Base-by-base conservation (phyloP, 768 basidiomycete species). In the Mycena maculata region DNA sequence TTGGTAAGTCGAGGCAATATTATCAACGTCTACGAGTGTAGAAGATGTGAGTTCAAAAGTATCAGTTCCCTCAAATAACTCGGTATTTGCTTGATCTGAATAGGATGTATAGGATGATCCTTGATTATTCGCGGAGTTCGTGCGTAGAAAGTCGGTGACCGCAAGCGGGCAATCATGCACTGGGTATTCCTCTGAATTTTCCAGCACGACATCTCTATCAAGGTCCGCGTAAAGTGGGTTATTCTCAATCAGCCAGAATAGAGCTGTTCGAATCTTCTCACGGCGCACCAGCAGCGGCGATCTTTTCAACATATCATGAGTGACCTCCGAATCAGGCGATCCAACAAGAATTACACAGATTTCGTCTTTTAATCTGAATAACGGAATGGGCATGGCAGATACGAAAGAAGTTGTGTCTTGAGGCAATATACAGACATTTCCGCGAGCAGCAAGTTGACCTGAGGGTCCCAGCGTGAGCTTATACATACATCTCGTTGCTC, bases 341-440 rank as follows among this genome's bases (percentile, higher is more conserved):
- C 69, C 68, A 39, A 74, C 73, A 15, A 74, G 61, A 49, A 74
- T 68, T 2, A 74, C 63, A 68, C 56, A 72, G 22, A 74, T 69
- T 45, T 72, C 72, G 33, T 69, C 71, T 23, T 33, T 39, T 1
- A 74, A 31, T 23, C 33, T 15, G n/a, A n/a, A n/a, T n/a, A n/a
- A n/a, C n/a, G n/a, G n/a, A n/a, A n/a, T n/a, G n/a, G n/a, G n/a
- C n/a, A 72, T 57, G 28, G 50, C 42, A 22, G 23, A 41, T 3
- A 44, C 2, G 13, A 74, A 39, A 20, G 65, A 48, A 8, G 25
- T n/a, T 8, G 72, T 55, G 36, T 72, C 64, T 45, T 74, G 73
- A 11, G 73, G 69, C 10, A 72, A 60, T 9, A 71, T 64, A 42
- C 72, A 73, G 16, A 68, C 71, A 63, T 73, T 73, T 22, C 72